Base-by-base conservation (phyloP, 768 basidiomycete species). In the Austroboletus eburneus region DNA sequence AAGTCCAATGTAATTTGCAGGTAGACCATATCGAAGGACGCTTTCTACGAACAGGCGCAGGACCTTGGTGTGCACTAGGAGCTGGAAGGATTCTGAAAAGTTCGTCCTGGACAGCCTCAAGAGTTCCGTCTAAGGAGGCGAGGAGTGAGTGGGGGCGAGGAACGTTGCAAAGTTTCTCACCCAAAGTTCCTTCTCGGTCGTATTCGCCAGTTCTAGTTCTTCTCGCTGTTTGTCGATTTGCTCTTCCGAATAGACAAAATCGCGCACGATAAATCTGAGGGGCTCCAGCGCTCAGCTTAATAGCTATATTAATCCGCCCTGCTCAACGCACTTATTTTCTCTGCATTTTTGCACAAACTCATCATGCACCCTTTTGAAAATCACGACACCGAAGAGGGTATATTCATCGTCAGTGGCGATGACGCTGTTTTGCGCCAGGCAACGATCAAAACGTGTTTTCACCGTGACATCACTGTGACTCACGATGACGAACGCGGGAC, bases 161-260 rank as follows among this genome's bases (percentile, higher is more conserved):
- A 20, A 22, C 6, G 6, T 30, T 17, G 23, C 10, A 14, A 8
- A 21, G 18, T 36, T 25, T n/a, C 83, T 55, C 61, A 95, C 94
- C 96, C 96, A 98, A 40, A 96, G 83, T 60, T 99, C 95, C 68
- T 89, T 91, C 75, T 97, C 96, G 23, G 92, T 90, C 7, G 78
- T 75, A 53, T 85, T 83, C 3, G 92, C 82, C n/a, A 73, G 73
- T 25, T 83, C 79, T 12, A 96, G 70, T 42, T 95, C 95, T 63
- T 88, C 78, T 55, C 75, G 76, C 62, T 95, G 89, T 66, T 85
- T 91, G 49, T 74, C 74, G 23, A 93, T 71, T 48, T 85, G 84
- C 35, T 84, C 84, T 61, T 91, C 87, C 20, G 93, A 90, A 62
- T 78, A 98, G 13, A 78, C 79, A 63, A 97, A 99, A 55, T 99